phyloP scores from a whole-genome alignment of 306 rosid genomes.

The Dicorynia guianensis region DNA sequence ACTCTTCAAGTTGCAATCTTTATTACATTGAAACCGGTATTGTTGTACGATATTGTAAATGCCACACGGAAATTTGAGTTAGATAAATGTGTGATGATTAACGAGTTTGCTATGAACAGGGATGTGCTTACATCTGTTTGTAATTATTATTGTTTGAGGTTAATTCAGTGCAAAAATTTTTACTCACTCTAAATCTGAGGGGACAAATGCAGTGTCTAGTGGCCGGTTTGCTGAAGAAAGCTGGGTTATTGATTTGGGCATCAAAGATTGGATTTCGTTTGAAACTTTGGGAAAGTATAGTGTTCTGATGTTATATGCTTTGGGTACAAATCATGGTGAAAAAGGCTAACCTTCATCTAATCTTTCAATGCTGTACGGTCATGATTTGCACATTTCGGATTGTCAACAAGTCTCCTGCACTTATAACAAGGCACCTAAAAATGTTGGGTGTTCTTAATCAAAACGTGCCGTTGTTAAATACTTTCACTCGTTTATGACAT shows the following conservation, averaged over 20 bases:
- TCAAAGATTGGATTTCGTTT: background rate
- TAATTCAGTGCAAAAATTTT: background rate
- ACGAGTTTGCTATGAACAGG: constrained; percentile 25
- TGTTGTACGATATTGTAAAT: no score
- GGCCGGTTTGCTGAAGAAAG: background rate
- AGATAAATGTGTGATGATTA: background rate
- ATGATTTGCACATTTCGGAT: constrained; percentile 15
- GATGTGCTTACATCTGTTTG: background rate
- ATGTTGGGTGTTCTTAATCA: background rate
- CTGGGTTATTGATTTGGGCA: background rate
- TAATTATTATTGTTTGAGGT: background rate
- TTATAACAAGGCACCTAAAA: background rate
- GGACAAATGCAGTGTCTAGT: no score
- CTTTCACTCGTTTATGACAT: background rate
- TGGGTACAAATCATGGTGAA: constrained; percentile 11
- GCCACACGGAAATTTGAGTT: background rate
- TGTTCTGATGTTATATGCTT: background rate
- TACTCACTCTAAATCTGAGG: background rate
- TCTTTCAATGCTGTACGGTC: background rate
- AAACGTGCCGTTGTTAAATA: background rate
- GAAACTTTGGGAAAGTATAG: background rate
- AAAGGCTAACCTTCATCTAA: background rate
- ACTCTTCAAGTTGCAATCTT: constrained; percentile 7
- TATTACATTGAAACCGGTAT: background rate
- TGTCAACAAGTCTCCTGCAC: background rate